phyloP scores from a whole-genome alignment of 805 yeast species.

The Candida boidinii region DNA sequence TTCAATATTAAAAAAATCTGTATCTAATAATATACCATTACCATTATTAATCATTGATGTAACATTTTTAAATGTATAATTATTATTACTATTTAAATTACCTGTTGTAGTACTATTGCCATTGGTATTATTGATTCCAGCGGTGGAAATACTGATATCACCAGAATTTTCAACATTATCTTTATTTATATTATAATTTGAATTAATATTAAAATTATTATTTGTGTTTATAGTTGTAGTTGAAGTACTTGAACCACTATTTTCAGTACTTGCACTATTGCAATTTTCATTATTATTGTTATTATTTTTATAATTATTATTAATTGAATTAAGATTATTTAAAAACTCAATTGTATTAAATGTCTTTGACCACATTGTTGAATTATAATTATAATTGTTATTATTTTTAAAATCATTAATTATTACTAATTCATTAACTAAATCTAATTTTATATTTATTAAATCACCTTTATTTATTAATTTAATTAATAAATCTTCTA shows the following conservation, averaged over 20 bases:
- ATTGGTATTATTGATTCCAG: too few species aligned
- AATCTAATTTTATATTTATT: slow-evolving; percentile 16
- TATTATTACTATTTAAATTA: too few species aligned
- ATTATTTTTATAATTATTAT: too few species aligned
- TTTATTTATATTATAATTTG: background rate
- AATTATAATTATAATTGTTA: too few species aligned
- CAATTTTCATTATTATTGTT: too few species aligned
- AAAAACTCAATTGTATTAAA: slow-evolving; percentile 6
- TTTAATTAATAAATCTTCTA: slow-evolving; percentile 17
- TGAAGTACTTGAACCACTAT: background rate
- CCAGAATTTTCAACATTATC: background rate
- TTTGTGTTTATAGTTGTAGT: background rate
- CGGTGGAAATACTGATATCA: background rate
- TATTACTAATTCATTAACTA: slow-evolving; percentile 12
- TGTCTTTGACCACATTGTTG: too few species aligned
- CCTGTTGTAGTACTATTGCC: too few species aligned
- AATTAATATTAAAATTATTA: background rate
- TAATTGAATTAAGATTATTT: slow-evolving; percentile 6
- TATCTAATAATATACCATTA: too few species aligned
- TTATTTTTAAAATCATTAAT: slow-evolving; percentile 2
- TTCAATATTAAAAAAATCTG: too few species aligned
- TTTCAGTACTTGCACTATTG: background rate
- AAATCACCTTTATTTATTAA: slow-evolving; percentile 17
- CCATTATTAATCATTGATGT: too few species aligned
- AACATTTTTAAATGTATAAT: too few species aligned